These are phyloP conservation scores for Dioszegia hungarica DNA, from an alignment of 768 basidiomycete genomes.

Conservation along the genomic window DNA sequence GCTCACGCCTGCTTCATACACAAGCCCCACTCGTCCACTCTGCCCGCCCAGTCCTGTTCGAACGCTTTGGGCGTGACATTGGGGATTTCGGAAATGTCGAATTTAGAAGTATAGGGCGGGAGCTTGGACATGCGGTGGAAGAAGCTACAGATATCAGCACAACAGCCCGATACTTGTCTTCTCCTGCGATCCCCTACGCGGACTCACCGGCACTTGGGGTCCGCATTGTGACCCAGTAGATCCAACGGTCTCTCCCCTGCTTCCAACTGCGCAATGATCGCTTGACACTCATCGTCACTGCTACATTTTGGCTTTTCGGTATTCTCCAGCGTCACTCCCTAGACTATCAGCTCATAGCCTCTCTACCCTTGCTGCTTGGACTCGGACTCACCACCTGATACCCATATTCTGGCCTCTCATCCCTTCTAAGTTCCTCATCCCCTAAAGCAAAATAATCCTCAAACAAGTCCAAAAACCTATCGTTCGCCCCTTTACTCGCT, in stretches of 20 bases:
- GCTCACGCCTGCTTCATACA: slow-evolving; percentile 89
- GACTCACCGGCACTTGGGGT: slow-evolving; percentile 80
- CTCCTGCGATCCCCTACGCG: background rate
- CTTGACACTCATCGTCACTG: slow-evolving; percentile 69
- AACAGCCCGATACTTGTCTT: background rate
- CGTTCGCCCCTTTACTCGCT: slow-evolving; percentile 75
- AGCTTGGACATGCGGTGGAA: slow-evolving; percentile 50
- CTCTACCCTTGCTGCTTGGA: background rate
- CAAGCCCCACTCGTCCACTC: slow-evolving; percentile 79
- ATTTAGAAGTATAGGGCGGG: slow-evolving; percentile 73
- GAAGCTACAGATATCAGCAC: slow-evolving; percentile 22
- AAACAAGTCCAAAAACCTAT: slow-evolving; percentile 74
- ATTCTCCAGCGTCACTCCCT: slow-evolving; percentile 91
- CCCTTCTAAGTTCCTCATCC: slow-evolving; percentile 59
- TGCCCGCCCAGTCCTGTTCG: slow-evolving; percentile 61
- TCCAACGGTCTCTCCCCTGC: slow-evolving; percentile 79
- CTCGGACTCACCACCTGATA: slow-evolving; percentile 59
- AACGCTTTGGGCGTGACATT: slow-evolving; percentile 75
- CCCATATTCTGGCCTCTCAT: slow-evolving; percentile 76
- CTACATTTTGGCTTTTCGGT: slow-evolving; percentile 69
- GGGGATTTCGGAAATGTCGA: slow-evolving; percentile 68
- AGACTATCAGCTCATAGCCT: too few species aligned
- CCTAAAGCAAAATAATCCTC: slow-evolving; percentile 91
- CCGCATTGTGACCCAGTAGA: slow-evolving; percentile 57
- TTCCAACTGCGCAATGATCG: slow-evolving; percentile 70